Percentiles rank a stretch among this genome's conserved stretches.
These are phyloP conservation scores for Nephelium lappaceum DNA, from an alignment of 345 rosid species.

Conservation along the genomic window DNA sequence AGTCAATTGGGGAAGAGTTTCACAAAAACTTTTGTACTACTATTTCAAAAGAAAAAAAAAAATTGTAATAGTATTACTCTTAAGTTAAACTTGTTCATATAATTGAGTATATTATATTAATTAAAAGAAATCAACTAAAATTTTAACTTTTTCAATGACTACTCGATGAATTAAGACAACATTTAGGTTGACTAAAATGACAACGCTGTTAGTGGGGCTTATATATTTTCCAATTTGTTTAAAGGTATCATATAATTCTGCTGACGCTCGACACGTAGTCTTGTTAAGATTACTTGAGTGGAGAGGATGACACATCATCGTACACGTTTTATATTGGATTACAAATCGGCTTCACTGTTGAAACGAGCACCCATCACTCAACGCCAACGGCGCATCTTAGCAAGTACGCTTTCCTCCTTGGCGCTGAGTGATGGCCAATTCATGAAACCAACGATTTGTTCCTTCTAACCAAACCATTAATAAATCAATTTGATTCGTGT, in stretches of 20 bases:
- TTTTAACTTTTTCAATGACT: no score
- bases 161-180: neutral
- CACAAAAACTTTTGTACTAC: no score
- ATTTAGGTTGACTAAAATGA: neutral
- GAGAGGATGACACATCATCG: neutral
- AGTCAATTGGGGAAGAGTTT: no score
- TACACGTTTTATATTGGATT: neutral
- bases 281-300: neutral
- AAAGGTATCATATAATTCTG: neutral
- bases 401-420: neutral
- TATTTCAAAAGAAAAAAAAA: no score
- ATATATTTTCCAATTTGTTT: neutral
- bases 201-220: neutral
- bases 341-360: neutral
- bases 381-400: slow-evolving; percentile 1
- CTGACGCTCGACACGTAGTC: neutral
- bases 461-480: neutral
- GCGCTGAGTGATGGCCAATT: neutral
- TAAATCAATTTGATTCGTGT: neutral
- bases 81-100: no score
- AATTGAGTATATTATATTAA: no score
- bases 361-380: neutral
- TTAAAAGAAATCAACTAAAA: no score
- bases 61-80: no score
- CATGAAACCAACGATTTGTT: slow-evolving; percentile 18